Percentiles rank a stretch among this genome's conserved stretches.
Evolutionary conservation across 2,329 filamentous ascomycete genomes (phyloP).

Genomic region (Rhynchosporium agropyri): DNA sequence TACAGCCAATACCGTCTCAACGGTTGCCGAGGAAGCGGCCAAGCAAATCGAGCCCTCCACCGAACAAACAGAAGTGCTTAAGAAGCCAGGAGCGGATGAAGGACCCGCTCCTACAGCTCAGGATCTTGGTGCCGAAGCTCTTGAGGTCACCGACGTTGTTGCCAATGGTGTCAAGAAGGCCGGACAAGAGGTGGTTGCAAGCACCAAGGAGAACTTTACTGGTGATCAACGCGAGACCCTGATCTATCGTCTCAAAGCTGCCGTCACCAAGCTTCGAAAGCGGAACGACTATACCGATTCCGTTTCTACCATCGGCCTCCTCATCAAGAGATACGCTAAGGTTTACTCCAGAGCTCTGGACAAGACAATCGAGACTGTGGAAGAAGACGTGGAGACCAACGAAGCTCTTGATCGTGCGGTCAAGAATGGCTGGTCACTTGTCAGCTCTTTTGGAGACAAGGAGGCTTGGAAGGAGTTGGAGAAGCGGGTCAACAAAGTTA

Average conservation of each 20-base stretch:
- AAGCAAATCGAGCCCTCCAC: constrained; percentile 71
- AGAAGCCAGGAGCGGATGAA: constrained; percentile 53
- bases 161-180: constrained; percentile 51
- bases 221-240: constrained; percentile 75
- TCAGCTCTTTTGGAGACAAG: constrained; percentile 77
- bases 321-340: constrained; percentile 78
- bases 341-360: constrained; percentile 75
- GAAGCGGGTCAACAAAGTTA: constrained; percentile 66
- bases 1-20: constrained; percentile 77
- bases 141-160: constrained; percentile 51
- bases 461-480: constrained; percentile 78
- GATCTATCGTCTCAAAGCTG: constrained; percentile 73
- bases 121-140: constrained; percentile 62
- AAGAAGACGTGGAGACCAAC: constrained; percentile 74
- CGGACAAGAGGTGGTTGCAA: constrained; percentile 64
- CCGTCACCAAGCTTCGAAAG: constrained; percentile 72
- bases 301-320: constrained; percentile 73
- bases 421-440: constrained; percentile 76
- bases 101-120: constrained; percentile 57
- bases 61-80: constrained; percentile 58
- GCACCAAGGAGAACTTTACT: constrained; percentile 71
- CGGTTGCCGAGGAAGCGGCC: constrained; percentile 73
- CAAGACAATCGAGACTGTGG: constrained; percentile 65
- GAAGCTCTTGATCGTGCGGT: constrained; percentile 73
- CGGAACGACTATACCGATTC: constrained; percentile 84